Evolutionary conservation across 2,329 filamentous ascomycete species (phyloP), one percentile per base, ranked within the genome.

Genomic region (Aspergillus carbonarius): DNA sequence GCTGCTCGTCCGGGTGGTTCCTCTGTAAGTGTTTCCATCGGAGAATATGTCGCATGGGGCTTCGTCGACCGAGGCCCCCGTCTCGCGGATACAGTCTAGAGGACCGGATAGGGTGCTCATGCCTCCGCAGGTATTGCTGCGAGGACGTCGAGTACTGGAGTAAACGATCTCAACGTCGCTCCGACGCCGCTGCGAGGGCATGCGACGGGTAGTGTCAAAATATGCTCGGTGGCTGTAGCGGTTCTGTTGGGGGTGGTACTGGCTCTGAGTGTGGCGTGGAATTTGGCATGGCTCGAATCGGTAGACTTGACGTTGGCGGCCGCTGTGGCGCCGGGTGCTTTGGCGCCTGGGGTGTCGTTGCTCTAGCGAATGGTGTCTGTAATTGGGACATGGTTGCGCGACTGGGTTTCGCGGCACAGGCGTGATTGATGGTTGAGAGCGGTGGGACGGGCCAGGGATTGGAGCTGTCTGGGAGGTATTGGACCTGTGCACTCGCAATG

Each of bases 101-200:
- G 57, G 34, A 12, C 63, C 35, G 58, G 67, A 18, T 27, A 50
- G 32, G 2, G 60, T 50, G 17, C 52, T 63, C 1, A 66, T 51
- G 1, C 67, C 68, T 0, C 70, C 70, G 23, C 68, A 69, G 0
- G 71, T 75, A 39, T 60, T 71, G 55, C 73, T 76, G 27, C 74
- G 70, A 5, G 72, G 60, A 2, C 73, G 68, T 5, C 74, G 68
- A 5, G 68, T 70, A 54, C 71, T 74, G 2, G 71, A 68, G 54
- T 74, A 75, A n/a, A 71, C 61, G 18, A 74, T 49, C 8, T 73
- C 70, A 12, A 70, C 64, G 20, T 74, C 73, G n/a, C 68, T 70
- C 46, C 71, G 64, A 30, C 70, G 72, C 1, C 66, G 58, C 12
- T 66, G 60, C 0, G 66, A 66, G 0, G 66, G 66, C 15, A 69